Percentiles rank a stretch among this genome's conserved stretches.
Evolutionary conservation across 2,329 filamentous ascomycete genomes (phyloP).

Genomic region (Colletotrichum sp.): DNA sequence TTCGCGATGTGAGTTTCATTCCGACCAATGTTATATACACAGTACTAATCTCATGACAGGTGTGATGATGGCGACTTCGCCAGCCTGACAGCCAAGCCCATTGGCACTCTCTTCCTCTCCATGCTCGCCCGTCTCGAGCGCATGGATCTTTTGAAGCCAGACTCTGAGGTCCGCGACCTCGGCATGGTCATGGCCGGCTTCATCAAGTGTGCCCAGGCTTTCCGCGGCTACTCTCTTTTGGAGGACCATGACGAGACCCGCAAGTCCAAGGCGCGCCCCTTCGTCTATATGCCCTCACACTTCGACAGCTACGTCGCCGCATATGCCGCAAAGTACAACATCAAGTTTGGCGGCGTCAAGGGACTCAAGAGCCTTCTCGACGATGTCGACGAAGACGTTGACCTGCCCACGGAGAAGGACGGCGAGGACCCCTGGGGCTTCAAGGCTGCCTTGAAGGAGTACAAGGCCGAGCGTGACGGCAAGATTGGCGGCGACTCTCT

Average conservation of each 20-base stretch:
- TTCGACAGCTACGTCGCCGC: slow-evolving; percentile 36
- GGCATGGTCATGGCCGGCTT: slow-evolving; percentile 42
- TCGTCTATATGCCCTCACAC: slow-evolving; percentile 21
- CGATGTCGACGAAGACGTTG: slow-evolving; percentile 21
- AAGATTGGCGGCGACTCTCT: slow-evolving; percentile 41
- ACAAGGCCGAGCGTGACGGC: slow-evolving; percentile 15
- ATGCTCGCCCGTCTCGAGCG: slow-evolving; percentile 42
- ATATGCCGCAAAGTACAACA: slow-evolving; percentile 37
- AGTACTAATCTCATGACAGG: not conserved
- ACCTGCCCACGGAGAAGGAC: slow-evolving; percentile 27
- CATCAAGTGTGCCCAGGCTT: slow-evolving; percentile 25
- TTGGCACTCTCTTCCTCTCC: slow-evolving; percentile 40
- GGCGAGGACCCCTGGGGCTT: slow-evolving; percentile 31
- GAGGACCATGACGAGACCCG: not conserved
- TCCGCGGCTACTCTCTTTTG: slow-evolving; percentile 24
- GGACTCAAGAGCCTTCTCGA: slow-evolving; percentile 28
- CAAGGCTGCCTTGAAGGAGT: slow-evolving; percentile 25
- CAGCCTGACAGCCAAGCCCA: slow-evolving; percentile 30
- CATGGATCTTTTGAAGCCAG: slow-evolving; percentile 32
- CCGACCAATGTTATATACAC: not conserved
- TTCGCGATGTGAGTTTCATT: not conserved
- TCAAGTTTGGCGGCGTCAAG: slow-evolving; percentile 31
- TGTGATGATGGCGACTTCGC: slow-evolving; percentile 16
- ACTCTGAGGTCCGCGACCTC: slow-evolving; percentile 40
- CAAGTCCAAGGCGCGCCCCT: slow-evolving; percentile 24